Evolutionary conservation across 352 stramenopile genomes (phyloP), one percentile per base, ranked within the genome.

Genomic region (Pythium brassicae): DNA sequence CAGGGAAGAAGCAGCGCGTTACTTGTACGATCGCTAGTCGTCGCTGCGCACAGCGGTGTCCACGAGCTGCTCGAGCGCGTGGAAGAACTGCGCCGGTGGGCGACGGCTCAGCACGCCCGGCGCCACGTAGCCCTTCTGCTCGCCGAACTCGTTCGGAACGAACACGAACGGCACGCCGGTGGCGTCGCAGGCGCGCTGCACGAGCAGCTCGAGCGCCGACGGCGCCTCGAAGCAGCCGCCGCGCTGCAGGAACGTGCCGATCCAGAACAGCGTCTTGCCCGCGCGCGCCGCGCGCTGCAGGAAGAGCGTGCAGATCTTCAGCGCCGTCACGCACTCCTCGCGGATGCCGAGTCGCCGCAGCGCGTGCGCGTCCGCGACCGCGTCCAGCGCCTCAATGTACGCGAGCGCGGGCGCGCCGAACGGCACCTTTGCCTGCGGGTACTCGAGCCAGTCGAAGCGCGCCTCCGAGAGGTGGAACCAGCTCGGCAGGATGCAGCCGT

Each of bases 381-480:
- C 68, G 44, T 90, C 75, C 20, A 92, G 44, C 9, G 70, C 34
- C 10, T 73, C 62, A 32, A 92, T 79, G 55, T 90, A 84, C 12
- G 68, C 72, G 49, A 86, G 50, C 19, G 65, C 72, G 2, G 57
- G 29, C 32, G 61, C 25, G 0, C 75, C 86, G 37, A 92, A 78
- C 19, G 76, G 55, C n/a, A 78, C 74, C 48, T 77, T 82, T 40
- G 58, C 74, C 53, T 92, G 82, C 15, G 82, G 80, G 32, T 87
- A 92, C 64, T 87, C 76, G 37, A 92, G 68, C 82, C 80, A 92
- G 57, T 92, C 82, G 61, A 92, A 93, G 47, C 81, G 68, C 25
- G 81, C 81, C 53, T 90, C 82, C 2, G 77, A 85, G n/a, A 91
- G 57, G 39, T 87, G 75, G 54, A 88, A 92, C 79, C 76, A 91